Percentiles rank a stretch among this genome's conserved stretches.
These are phyloP conservation scores for Polymyxa betae DNA, from an alignment of 208 protist genomes.

Conservation along the genomic window DNA sequence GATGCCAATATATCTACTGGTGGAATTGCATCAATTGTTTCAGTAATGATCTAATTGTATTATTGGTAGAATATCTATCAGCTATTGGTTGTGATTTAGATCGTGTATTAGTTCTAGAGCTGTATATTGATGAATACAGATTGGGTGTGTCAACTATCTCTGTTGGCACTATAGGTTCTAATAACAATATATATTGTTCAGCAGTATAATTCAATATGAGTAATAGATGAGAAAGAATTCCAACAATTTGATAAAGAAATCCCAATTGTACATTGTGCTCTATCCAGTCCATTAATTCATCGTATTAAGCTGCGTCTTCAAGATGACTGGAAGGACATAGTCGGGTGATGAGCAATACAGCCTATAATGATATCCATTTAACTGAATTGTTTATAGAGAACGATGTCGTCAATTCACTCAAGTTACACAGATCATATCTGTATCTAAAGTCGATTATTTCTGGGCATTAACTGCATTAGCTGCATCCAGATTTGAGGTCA, in stretches of 20 bases:
- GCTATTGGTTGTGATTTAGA: not conserved
- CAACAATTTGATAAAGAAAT: not conserved
- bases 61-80: not conserved
- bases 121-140: not conserved
- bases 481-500: not conserved
- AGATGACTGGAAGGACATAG: not conserved
- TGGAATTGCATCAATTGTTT: too few species aligned
- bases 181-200: not conserved
- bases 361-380: not conserved
- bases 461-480: not conserved
- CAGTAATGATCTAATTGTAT: too few species aligned
- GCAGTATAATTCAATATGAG: not conserved
- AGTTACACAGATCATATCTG: not conserved
- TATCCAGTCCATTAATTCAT: not conserved
- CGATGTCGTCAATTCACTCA: not conserved
- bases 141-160: not conserved
- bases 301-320: not conserved
- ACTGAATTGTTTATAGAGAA: not conserved
- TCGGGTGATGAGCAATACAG: not conserved
- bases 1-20: too few species aligned
- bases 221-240: not conserved
- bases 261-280: not conserved
- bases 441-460: not conserved
- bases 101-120: not conserved
- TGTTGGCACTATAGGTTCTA: not conserved